These are phyloP conservation scores for Carex scoparia DNA, from an alignment of 176 grass and related monocot species.

Conservation along the genomic window DNA sequence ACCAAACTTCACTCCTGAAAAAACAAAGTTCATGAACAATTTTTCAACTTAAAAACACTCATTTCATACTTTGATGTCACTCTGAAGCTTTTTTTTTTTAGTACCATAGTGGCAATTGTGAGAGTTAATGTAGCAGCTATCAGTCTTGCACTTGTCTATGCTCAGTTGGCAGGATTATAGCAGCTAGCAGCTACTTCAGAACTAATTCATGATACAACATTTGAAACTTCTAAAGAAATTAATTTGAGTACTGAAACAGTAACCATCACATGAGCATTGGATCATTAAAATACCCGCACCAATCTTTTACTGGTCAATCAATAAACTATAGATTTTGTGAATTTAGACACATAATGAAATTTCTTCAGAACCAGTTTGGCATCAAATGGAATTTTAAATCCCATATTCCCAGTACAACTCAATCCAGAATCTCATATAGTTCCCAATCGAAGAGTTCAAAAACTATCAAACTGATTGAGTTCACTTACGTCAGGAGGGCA, in stretches of 20 bases:
- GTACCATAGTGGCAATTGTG: too few species aligned
- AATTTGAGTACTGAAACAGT: background rate
- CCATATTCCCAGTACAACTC: background rate
- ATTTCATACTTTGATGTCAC: too few species aligned
- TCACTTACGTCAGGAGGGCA: conserved; percentile 76
- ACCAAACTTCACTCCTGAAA: too few species aligned
- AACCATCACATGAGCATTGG: background rate
- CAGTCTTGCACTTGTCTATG: too few species aligned
- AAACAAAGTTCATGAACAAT: too few species aligned
- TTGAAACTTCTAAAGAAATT: background rate
- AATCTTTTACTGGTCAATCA: background rate
- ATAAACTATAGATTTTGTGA: background rate
- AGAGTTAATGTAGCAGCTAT: too few species aligned
- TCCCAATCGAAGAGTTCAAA: background rate
- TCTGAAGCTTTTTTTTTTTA: too few species aligned
- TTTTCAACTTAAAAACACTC: too few species aligned
- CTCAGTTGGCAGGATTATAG: background rate
- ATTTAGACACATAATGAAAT: background rate
- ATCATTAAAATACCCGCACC: background rate
- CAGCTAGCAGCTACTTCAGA: background rate
- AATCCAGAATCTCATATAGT: background rate
- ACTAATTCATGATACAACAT: background rate
- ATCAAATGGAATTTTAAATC: too few species aligned
- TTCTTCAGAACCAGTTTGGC: background rate
- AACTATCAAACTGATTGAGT: background rate